phyloP scores from a whole-genome alignment of 805 yeast species.

The Tetrapisispora phaffii region DNA sequence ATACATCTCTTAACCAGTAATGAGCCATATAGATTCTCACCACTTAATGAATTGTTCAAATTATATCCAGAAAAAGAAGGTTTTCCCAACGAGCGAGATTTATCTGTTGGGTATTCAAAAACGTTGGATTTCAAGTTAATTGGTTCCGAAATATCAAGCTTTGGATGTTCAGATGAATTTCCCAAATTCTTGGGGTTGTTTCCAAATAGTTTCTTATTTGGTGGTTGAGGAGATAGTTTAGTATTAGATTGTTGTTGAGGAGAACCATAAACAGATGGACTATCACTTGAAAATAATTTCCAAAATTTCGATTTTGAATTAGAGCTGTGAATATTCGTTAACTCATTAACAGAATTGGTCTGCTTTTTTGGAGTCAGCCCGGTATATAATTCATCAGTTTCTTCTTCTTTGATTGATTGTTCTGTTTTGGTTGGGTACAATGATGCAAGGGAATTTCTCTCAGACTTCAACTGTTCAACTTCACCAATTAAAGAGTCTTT shows the following conservation, averaged over 20 bases:
- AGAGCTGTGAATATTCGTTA: slow-evolving; percentile 4
- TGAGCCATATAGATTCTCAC: slow-evolving; percentile 20
- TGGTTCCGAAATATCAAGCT: slow-evolving; percentile 2
- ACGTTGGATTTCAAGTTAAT: background rate
- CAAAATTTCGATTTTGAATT: slow-evolving; percentile 25
- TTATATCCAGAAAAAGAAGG: background rate
- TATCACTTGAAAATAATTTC: slow-evolving; percentile 21
- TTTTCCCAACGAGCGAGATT: background rate
- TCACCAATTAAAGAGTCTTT: slow-evolving; percentile 41
- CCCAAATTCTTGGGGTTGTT: background rate
- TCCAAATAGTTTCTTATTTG: background rate
- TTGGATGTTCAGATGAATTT: background rate
- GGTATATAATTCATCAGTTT: background rate
- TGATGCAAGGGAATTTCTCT: slow-evolving; percentile 5
- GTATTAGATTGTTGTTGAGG: background rate
- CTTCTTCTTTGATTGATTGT: background rate
- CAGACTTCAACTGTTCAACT: slow-evolving; percentile 27
- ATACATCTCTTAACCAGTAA: slow-evolving; percentile 55
- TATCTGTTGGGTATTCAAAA: background rate
- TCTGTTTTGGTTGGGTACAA: background rate
- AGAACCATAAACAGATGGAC: background rate
- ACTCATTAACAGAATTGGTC: background rate
- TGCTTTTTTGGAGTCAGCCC: slow-evolving; percentile 2
- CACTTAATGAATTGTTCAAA: background rate
- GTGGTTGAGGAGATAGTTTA: background rate